phyloP scores from a whole-genome alignment of 2,329 filamentous ascomycete genomes.

The Venturia asperata region DNA sequence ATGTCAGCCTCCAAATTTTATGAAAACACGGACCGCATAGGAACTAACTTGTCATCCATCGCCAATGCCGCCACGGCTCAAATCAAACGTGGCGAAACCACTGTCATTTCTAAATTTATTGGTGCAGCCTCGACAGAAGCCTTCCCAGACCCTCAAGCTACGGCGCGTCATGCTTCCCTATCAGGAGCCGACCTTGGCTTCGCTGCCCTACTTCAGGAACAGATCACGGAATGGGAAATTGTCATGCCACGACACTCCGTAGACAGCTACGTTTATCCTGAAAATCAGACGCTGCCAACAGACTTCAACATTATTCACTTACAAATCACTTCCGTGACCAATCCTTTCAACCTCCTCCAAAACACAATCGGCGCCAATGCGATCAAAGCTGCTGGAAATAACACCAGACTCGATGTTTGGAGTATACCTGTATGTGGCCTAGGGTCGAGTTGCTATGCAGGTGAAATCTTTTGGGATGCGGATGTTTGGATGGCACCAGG shows the following conservation, averaged over 20 bases:
- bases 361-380: slow-evolving; percentile 50
- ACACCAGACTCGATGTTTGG: slow-evolving; percentile 49
- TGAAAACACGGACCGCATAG: slow-evolving; percentile 42
- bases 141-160: slow-evolving; percentile 50
- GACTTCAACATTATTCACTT: slow-evolving; percentile 51
- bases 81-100: slow-evolving; percentile 46
- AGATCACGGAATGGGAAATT: slow-evolving; percentile 54
- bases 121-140: slow-evolving; percentile 63
- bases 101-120: slow-evolving; percentile 58
- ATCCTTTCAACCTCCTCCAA: slow-evolving; percentile 51
- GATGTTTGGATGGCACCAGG: slow-evolving; percentile 64
- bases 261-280: slow-evolving; percentile 53
- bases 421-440: slow-evolving; percentile 64
- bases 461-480: slow-evolving; percentile 59
- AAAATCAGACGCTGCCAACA: slow-evolving; percentile 50
- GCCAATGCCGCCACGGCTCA: slow-evolving; percentile 52
- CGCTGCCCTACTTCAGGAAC: slow-evolving; percentile 46
- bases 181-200: slow-evolving; percentile 49
- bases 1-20: slow-evolving; percentile 39
- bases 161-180: slow-evolving; percentile 50
- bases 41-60: slow-evolving; percentile 55
- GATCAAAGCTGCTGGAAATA: slow-evolving; percentile 41
- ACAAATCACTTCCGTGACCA: slow-evolving; percentile 49
- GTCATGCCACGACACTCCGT: slow-evolving; percentile 56
- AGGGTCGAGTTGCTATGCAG: slow-evolving; percentile 60